Base-by-base conservation (phyloP, 352 stramenopile species). In the Aphanomyces stellatus region DNA sequence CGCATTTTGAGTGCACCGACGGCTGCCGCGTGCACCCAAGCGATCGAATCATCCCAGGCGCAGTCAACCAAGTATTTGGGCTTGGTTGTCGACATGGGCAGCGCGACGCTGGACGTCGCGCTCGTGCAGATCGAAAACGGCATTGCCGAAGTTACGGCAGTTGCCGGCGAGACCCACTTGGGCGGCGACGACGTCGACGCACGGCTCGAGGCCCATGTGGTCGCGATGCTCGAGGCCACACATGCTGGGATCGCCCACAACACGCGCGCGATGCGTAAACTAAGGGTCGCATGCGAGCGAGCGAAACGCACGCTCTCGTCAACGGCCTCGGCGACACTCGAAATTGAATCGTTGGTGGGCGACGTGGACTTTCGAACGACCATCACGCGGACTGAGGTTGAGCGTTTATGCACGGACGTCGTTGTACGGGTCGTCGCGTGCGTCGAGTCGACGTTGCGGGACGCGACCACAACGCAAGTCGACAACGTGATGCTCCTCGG, bases 1-100 rank as follows among this genome's bases (percentile, higher is more conserved):
- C 88, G 93, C 70, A 98, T 98, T 62, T 98, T 98, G 69, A 98
- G 98, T 76, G 93, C 98, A 74, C 94, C 94, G 15, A 98, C 95
- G 17, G 95, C 95, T 24, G 95, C 94, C 25, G 93, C 96, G 67
- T 97, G 97, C 71, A 64, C 72, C 27, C 73, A 98, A 71, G 88
- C 90, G 51, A 69, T 97, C 22, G 88, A 98, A 93, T 95, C 71
- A 96, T 96, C 71, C 82, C 76, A 15, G 56, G 76, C 22, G 86
- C 97, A 71, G 78, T 85, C 51, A 97, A 96, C 53, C 15, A 90
- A 98, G 73, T 85, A 85, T 69, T 98, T 98, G 62, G 85, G 98
- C 17, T 77, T 98, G 53, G 96, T 98, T 60, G 98, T 97, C 69
- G 91, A 98, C 64, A 75, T 96, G 33, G 88, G 88, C 34, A 88